Percentiles rank a stretch among this genome's conserved stretches.
These are phyloP conservation scores for Podospora pseudocomata DNA, from an alignment of 495 filamentous ascomycete genomes.

Conservation along the genomic window DNA sequence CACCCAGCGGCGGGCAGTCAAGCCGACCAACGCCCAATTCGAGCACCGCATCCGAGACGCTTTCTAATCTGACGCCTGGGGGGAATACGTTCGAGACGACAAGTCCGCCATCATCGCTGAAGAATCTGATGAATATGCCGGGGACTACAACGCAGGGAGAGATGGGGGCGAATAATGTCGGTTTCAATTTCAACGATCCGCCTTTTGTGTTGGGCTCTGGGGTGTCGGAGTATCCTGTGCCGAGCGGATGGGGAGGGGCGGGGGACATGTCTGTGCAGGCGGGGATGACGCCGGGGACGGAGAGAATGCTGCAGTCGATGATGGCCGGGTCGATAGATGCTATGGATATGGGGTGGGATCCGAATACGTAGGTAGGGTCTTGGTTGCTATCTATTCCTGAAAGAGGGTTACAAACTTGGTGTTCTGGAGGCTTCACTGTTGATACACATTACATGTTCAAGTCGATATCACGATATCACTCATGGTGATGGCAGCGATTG, in stretches of 20 bases:
- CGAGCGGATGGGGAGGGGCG: conserved; percentile 38
- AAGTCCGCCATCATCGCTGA: conserved; percentile 41
- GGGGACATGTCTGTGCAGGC: conserved; percentile 46
- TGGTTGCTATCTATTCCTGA: background rate
- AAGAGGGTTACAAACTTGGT: background rate
- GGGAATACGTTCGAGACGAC: conserved; percentile 45
- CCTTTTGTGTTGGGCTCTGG: conserved; percentile 25
- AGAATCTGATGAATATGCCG: conserved; percentile 28
- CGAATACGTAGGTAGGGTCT: conserved; percentile 12
- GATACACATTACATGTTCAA: background rate
- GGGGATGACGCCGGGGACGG: conserved; percentile 48
- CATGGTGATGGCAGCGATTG: too few species aligned
- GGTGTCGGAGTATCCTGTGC: conserved; percentile 34
- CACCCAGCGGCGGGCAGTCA: conserved; percentile 39
- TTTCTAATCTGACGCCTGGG: conserved; percentile 32
- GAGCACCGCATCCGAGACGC: conserved; percentile 44
- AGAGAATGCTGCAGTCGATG: conserved; percentile 49
- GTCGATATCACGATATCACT: background rate
- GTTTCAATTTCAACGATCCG: conserved; percentile 34
- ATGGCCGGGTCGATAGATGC: conserved; percentile 42
- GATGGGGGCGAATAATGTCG: conserved; percentile 21
- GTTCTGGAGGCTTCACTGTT: background rate
- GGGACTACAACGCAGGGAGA: conserved; percentile 24
- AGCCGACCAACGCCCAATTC: conserved; percentile 52
- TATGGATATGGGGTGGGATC: conserved; percentile 39